Base-by-base conservation (phyloP, 73 alveolate genomes). In the Paramecium tetraurelia region DNA sequence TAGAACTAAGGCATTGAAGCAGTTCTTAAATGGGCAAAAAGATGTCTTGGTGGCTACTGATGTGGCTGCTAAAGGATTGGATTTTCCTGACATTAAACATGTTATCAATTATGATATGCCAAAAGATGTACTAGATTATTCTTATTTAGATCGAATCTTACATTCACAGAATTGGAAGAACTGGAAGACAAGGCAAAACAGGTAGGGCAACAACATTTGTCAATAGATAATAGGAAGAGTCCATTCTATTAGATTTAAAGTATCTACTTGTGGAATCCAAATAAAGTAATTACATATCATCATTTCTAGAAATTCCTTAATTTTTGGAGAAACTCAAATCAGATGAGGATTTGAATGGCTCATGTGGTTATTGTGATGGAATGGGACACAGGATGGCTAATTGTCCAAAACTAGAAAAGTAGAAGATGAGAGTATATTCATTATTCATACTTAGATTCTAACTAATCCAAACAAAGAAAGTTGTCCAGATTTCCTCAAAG, bases 101-200 rank as follows among this genome's bases (percentile, higher is more conserved):
- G 97, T 96, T 40, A 93, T 96, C n/a, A 96, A 96, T 94, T 96
- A 95, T 92, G 99, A 96, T 93, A 92, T 96, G 96, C 99, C 99
- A 5, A 87, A 95, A 85, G 97, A 95, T 92, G 95, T 95, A 59
- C 8, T 29, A 40, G 12, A 4, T 7, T 29, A 36, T 63, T 59
- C 24, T n/a, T 16, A 59, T 10, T 24, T 89, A 89, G 94, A 93
- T 93, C 44, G 96, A 93, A 63, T 50, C 92, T 12, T 93, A 93
- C 59, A 89, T 93, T 5, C 96, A 93, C 36, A 93, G 96, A 68
- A 92, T 93, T 11, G 93, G 96, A 27, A 86, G 96, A 75, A 92
- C 94, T 1, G 94, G 96, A 57, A 87, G 90, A 71, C 48, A 31
- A 53, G 96, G 94, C 5, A 89, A 89, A 71, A 89, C 94, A 11